Evolutionary conservation across 768 basidiomycete species (phyloP).

Genomic region (Xanthoconium purpureum): DNA sequence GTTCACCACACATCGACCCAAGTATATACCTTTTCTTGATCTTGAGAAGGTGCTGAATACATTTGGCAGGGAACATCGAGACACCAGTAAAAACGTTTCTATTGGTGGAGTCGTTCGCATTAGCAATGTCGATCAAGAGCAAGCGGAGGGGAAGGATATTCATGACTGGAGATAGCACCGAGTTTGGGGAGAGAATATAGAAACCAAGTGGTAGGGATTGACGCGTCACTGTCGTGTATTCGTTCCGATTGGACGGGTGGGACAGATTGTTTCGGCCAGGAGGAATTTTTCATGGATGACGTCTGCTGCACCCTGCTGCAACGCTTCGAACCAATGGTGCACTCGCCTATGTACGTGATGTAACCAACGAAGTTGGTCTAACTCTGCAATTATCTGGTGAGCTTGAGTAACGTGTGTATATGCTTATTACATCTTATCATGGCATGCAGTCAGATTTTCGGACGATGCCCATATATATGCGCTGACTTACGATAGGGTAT

Average conservation of each 20-base stretch:
- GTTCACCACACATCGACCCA: conserved; percentile 4
- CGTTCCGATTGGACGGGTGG: too few relatives aligned
- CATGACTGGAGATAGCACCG: conserved; percentile 9
- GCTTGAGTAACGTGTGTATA: background rate
- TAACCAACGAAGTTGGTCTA: too few relatives aligned
- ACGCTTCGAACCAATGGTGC: too few relatives aligned
- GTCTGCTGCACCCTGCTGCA: too few relatives aligned
- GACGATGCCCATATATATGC: background rate
- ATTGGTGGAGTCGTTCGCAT: conserved; percentile 18
- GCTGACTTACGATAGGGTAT: background rate
- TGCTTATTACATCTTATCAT: background rate
- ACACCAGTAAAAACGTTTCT: conserved; percentile 21
- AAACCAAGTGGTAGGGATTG: background rate
- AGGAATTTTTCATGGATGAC: too few relatives aligned
- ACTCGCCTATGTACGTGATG: too few relatives aligned
- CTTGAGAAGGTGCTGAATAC: background rate
- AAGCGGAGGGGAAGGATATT: conserved; percentile 26
- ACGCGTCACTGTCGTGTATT: too few relatives aligned
- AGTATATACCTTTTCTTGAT: conserved; percentile 5
- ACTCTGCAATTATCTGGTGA: background rate
- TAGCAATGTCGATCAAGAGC: conserved; percentile 21
- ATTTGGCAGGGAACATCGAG: conserved; percentile 13
- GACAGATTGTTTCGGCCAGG: too few relatives aligned
- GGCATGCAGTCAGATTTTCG: background rate
- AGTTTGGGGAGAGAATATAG: conserved; percentile 13